A percentile compares a stretch with the other conserved stretches of the same genome.
phyloP scores from a whole-genome alignment of 768 basidiomycete species.

The Boletellus ananas region DNA sequence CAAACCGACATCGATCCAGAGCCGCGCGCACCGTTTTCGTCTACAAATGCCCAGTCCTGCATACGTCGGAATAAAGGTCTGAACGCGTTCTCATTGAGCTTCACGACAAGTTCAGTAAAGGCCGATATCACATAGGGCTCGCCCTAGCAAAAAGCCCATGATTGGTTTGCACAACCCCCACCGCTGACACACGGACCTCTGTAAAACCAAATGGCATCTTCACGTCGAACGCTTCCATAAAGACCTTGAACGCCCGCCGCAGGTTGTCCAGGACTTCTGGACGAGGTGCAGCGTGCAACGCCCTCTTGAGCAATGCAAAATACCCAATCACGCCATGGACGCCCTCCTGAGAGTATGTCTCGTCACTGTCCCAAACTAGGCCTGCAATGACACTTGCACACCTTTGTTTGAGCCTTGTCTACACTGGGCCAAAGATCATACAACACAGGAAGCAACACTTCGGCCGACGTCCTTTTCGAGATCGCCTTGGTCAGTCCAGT shows the following conservation, averaged over 20 bases:
- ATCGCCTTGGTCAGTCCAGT: slow-evolving; percentile 54
- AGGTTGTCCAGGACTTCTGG: slow-evolving; percentile 62
- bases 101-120: slow-evolving; percentile 86
- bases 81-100: slow-evolving; percentile 90
- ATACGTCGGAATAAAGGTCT: slow-evolving; percentile 85
- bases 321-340: slow-evolving; percentile 38
- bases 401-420: slow-evolving; percentile 35
- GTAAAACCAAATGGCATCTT: slow-evolving; percentile 26
- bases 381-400: slow-evolving; percentile 16
- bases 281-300: slow-evolving; percentile 61
- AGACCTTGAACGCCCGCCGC: slow-evolving; percentile 68
- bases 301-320: slow-evolving; percentile 65
- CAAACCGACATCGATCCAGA: neutral
- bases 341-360: slow-evolving; percentile 15
- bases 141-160: slow-evolving; percentile 36
- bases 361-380: neutral
- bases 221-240: slow-evolving; percentile 74
- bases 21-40: slow-evolving; percentile 41
- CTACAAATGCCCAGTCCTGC: slow-evolving; percentile 91
- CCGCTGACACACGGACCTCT: slow-evolving; percentile 21
- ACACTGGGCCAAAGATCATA: slow-evolving; percentile 51
- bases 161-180: neutral
- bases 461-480: slow-evolving; percentile 66
- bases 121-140: slow-evolving; percentile 56
- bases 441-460: slow-evolving; percentile 64